Evolutionary conservation across 345 rosid species (phyloP), one percentile per base, ranked within the genome.

Genomic region (Litchi chinensis): DNA sequence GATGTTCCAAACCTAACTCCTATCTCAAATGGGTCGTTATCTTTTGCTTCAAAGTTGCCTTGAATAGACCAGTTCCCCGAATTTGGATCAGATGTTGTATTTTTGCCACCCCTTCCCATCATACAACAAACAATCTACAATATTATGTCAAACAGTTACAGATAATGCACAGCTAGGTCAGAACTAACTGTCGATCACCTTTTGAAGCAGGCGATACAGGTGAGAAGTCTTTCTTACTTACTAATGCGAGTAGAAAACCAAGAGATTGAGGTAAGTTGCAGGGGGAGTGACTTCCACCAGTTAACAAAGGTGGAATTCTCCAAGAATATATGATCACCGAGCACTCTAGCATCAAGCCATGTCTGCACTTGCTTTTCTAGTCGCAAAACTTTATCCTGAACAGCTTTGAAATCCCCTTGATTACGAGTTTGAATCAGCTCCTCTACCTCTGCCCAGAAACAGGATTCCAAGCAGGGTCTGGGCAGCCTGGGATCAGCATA

Each of bases 361-460:
- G 54, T 48, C 9, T 66, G n/a, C n/a, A 84, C 57, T 24, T 80
- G 43, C 16, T 3, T 43, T 74, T 81, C 85, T 5, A 85, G 76
- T 10, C 0, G 22, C 74, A n/a, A 26, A 54, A 89, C 7, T 66
- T 65, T 78, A 22, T 41, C 78, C 68, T 16, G 46, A 19, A 76
- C 65, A 10, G 65, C 72, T 65, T 74, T 73, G 5, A 64, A 78
- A 16, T 21, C n/a, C 4, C 69, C 77, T 4, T 10, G 46, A 10
- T 59, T 60, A 0, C 41, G 21, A 6, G 79, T 76, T 78, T 65
- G 75, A 43, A 39, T 50, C 12, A 93, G 93, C 79, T 95, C 97
- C 87, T 95, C 98, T 2, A 92, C 88, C 79, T 90, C 89, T 0
- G 95, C 97, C 98, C 97, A 91, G 48, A 95, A 82, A 78, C 89